Conservation (phyloP, 495 filamentous ascomycete species). For the Lindgomyces ingoldianus region DNA sequence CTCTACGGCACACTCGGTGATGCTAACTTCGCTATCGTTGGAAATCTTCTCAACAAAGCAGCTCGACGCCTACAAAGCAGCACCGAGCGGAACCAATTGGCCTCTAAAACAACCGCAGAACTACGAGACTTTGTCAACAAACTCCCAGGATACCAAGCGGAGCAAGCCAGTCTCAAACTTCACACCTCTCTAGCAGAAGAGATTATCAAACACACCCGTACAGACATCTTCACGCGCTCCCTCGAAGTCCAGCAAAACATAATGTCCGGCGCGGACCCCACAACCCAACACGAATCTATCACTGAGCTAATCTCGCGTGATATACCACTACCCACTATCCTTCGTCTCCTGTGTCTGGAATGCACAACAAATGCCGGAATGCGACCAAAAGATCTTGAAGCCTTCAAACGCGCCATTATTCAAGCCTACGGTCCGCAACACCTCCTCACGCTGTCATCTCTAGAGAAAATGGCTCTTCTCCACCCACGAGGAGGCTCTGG, state of each 20-base stretch:
- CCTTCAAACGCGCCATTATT: conserved; percentile 81
- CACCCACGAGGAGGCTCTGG: conserved; percentile 62
- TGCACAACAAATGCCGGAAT: conserved; percentile 88
- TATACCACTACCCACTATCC: conserved; percentile 71
- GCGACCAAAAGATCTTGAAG: conserved; percentile 81
- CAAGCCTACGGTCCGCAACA: conserved; percentile 96
- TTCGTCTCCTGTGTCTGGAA: conserved; percentile 86
- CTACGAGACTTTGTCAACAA: conserved; percentile 90
- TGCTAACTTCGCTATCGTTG: conserved; percentile 93
- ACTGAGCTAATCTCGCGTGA: conserved; percentile 91
- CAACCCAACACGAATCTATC: conserved; percentile 82
- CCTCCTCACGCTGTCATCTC: conserved; percentile 79
- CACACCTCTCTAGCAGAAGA: conserved; percentile 94
- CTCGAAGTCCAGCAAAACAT: conserved; percentile 96
- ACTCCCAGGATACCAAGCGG: conserved; percentile 86
- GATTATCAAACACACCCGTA: conserved; percentile 85
- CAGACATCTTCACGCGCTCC: conserved; percentile 81
- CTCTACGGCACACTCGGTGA: conserved; percentile 87
- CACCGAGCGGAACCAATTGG: conserved; percentile 79
- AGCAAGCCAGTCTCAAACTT: conserved; percentile 86
- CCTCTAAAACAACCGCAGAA: conserved; percentile 83
- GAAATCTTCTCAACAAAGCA: conserved; percentile 82
- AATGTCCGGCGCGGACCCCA: conserved; percentile 85
- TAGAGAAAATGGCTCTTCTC: conserved; percentile 84
- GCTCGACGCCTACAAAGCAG: conserved; percentile 84